These are phyloP conservation scores for Lachancea sp. DNA, from an alignment of 805 yeast genomes.

Conservation along the genomic window DNA sequence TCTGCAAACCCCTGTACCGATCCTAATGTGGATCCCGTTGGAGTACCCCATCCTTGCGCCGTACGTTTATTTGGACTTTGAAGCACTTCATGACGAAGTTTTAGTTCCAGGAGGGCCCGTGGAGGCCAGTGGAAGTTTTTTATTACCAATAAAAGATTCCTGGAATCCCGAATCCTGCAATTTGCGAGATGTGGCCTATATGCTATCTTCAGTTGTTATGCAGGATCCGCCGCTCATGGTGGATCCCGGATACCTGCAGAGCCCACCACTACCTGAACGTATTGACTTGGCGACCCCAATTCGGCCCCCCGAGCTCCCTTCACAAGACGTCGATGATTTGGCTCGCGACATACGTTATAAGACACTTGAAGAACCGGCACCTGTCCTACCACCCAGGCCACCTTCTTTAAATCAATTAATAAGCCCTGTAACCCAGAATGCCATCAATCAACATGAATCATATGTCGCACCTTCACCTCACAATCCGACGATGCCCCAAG, in stretches of 20 bases:
- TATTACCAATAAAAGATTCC: constrained; percentile 57
- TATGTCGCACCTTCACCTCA: too few relatives aligned
- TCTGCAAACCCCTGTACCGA: constrained; percentile 40
- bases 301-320: background rate
- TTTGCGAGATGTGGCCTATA: constrained; percentile 14
- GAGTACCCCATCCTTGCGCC: constrained; percentile 68
- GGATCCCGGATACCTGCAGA: background rate
- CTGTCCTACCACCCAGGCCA: constrained; percentile 32
- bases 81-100: constrained; percentile 40
- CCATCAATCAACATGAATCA: background rate
- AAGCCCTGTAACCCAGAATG: background rate
- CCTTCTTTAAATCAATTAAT: background rate
- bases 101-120: constrained; percentile 58
- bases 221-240: constrained; percentile 2
- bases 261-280: constrained; percentile 5
- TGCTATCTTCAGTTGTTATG: constrained; percentile 3
- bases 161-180: constrained; percentile 41
- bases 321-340: background rate
- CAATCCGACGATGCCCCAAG: too few relatives aligned
- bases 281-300: background rate
- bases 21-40: constrained; percentile 73
- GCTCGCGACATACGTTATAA: background rate
- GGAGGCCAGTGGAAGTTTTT: constrained; percentile 65
- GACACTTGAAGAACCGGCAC: constrained; percentile 10
- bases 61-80: constrained; percentile 46